Base-by-base conservation (phyloP, 2,329 filamentous ascomycete genomes). In the Claviceps sp. region DNA sequence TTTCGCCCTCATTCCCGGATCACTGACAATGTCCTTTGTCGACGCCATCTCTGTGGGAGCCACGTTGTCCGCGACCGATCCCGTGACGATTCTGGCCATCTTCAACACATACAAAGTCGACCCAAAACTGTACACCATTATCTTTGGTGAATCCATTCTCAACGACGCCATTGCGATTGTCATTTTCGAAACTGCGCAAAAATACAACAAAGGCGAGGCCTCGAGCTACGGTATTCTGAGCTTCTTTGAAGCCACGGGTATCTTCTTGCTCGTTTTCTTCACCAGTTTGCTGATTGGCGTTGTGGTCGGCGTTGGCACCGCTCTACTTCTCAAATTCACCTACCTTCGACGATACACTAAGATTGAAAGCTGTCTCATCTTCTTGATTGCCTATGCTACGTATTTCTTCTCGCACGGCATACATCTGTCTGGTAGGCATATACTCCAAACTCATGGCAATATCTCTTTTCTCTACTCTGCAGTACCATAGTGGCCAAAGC, bases 71-170 rank as follows among this genome's bases (percentile, higher is more conserved):
- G 93, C 93, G 54, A 98, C 93, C 1, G 93, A 98, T 64, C 93
- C 93, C 0, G 91, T 98, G 53, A 98, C 93, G 0, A 97, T 98
- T 60, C 75, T 98, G 50, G 93, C 93, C 65, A 98, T 98, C 60
- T 98, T 98, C 79, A 97, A 96, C 68, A 86, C 93, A 1, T 98
- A 97, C 79, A 97, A 97, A 70, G 93, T 98, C 61, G 93, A 98
- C 62, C 93, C 93, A 2, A 97, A 97, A 70, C 79, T 98, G 17
- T 98, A 98, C 71, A 98, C 93, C 34, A 83, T 98, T 66, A 98
- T 98, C 59, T 98, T 98, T 67, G 93, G 93, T 64, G 93, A 98
- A 71, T 95, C 91, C 7, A 97, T 98, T 54, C 74, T 98, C 52
- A 98, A 98, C 66, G 93, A 98, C 72, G 93, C 93, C 45, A 91